Evolutionary conservation across 1,284 basidiomycete species (phyloP).

Genomic region (Ganoderma lingzhi): DNA sequence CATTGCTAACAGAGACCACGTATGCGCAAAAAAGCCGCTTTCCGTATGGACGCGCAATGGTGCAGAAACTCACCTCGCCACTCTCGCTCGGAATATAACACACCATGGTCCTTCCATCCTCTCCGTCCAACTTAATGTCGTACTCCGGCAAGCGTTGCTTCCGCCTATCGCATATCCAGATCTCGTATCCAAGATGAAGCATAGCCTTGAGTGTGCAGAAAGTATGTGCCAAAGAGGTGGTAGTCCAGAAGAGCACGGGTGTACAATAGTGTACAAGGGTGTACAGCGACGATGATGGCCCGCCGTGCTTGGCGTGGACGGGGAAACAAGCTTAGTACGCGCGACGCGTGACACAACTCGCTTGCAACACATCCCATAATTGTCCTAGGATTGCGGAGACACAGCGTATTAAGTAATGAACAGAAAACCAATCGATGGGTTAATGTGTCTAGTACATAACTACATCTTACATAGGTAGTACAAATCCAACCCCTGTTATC

Average conservation of each 20-base stretch:
- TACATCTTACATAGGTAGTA: background rate
- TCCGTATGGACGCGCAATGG: background rate
- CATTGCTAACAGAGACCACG: too few relatives aligned
- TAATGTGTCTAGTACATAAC: background rate
- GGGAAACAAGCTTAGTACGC: background rate
- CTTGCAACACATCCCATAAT: background rate
- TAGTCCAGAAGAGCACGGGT: background rate
- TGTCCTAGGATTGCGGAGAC: background rate
- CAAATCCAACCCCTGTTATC: background rate
- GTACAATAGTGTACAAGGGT: too few relatives aligned
- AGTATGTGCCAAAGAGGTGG: background rate
- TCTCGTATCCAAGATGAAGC: conserved; percentile 21
- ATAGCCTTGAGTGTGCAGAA: background rate
- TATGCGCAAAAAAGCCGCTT: background rate
- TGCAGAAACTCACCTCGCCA: conserved; percentile 22
- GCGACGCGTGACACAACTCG: background rate
- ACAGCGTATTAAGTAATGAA: background rate
- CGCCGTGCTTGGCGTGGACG: background rate
- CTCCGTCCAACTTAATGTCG: conserved; percentile 17
- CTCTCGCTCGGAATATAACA: conserved; percentile 31
- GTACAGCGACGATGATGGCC: too few relatives aligned
- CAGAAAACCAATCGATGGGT: background rate
- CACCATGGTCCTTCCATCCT: conserved; percentile 14
- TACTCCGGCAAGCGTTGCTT: conserved; percentile 23
- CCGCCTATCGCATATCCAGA: conserved; percentile 17